Evolutionary conservation across 768 basidiomycete genomes (phyloP).

Genomic region (Panus rudis): DNA sequence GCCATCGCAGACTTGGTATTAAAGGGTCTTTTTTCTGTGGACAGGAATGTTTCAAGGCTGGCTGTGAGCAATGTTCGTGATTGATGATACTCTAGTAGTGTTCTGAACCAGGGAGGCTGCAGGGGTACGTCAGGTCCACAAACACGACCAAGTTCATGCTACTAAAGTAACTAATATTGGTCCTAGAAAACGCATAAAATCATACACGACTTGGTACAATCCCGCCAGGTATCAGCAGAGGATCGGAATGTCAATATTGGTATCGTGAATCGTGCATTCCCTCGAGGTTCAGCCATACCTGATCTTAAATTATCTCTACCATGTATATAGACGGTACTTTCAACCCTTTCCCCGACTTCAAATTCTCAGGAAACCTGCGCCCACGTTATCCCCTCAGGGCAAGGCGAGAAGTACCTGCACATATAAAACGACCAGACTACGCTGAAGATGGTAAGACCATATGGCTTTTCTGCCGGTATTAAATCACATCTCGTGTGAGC

Average conservation of each 20-base stretch:
- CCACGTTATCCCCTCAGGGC: constrained; percentile 87
- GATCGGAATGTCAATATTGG: constrained; percentile 22
- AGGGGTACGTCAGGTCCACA: constrained; percentile 26
- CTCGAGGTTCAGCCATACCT: constrained; percentile 9
- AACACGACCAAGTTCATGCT: background rate
- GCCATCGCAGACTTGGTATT: constrained; percentile 57
- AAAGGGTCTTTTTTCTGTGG: constrained; percentile 86
- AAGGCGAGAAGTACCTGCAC: constrained; percentile 67
- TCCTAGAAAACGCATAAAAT: constrained; percentile 76
- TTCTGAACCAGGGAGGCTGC: constrained; percentile 11
- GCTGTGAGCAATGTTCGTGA: constrained; percentile 58
- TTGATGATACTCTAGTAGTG: constrained; percentile 5
- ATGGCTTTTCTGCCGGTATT: constrained; percentile 28
- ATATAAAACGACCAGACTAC: constrained; percentile 88
- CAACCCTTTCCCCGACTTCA: constrained; percentile 71
- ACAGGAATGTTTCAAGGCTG: constrained; percentile 93
- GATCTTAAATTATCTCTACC: too few relatives aligned
- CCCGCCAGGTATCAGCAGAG: constrained; percentile 19
- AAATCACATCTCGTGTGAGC: constrained; percentile 24
- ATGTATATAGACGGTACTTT: constrained; percentile 76
- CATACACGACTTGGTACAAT: constrained; percentile 56
- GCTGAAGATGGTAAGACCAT: constrained; percentile 55
- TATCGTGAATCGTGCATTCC: constrained; percentile 7
- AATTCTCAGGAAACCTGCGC: constrained; percentile 73
- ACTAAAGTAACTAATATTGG: constrained; percentile 1